Base-by-base conservation (phyloP, 805 yeast genomes). In the Wickerhamiella lipophila region DNA sequence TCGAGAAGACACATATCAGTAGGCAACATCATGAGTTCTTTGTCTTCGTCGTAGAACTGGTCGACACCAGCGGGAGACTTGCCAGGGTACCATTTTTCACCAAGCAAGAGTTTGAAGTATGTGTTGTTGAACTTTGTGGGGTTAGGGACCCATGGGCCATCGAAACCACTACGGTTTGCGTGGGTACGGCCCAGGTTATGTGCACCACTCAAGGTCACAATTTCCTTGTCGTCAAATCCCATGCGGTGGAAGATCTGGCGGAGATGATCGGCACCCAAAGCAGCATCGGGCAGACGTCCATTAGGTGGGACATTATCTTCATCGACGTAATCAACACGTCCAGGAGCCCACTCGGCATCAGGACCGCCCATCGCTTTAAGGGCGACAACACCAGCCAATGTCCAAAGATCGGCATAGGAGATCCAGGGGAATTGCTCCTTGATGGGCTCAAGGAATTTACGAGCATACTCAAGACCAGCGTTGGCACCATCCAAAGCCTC, bases 81-180 rank as follows among this genome's bases (percentile, higher is more conserved):
- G 43, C 60, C 61, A 49, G 55, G 55, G 47, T 59, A 51, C 88
- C 88, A 81, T 47, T 71, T 72, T 56, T 75, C 83, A 53, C 62
- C 58, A 50, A 73, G 55, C 23, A 75, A 64, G 50, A 73, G 70
- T 64, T 68, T 75, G 67, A 66, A 85, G 63, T 83, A 85, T 38
- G 83, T 84, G 67, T 85, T 86, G 47, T 79, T 71, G 62, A 86
- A 81, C 54, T 70, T 64, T 26, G 81, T 83, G 49, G 92, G 85
- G 35, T 82, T 76, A 49, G 81, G 81, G 34, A 89, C 88, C 95
- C 95, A 85, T 53, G 89, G 87, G 12, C 95, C 94, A 55, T 83
- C 92, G 68, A 72, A 86, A 1, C 94, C 94, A 19, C 86, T 76
- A 52, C 78, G 75, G 54, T 72, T 62, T 52, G 73, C 68, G 59